A percentile compares a stretch with the other conserved stretches of the same genome.
phyloP scores from a whole-genome alignment of 352 stramenopile species.

The Thalassiosira exigua region DNA sequence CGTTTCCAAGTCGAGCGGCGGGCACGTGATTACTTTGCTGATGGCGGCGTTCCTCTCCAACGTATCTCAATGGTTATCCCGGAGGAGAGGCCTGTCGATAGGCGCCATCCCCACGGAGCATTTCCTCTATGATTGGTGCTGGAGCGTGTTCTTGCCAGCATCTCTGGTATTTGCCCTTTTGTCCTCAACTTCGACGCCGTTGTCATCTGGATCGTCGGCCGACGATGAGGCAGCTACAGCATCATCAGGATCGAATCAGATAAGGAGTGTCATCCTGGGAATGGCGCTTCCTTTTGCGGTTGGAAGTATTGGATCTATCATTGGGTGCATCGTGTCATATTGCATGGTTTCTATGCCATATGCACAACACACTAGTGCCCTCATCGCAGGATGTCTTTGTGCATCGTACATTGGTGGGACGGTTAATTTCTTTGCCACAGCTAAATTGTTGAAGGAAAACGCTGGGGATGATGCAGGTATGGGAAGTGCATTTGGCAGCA shows the following conservation, averaged over 20 bases:
- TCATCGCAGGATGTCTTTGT: slow-evolving; percentile 59
- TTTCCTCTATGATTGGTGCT: slow-evolving; percentile 75
- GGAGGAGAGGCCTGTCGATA: neutral
- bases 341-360: slow-evolving; percentile 36
- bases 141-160: slow-evolving; percentile 71
- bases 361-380: neutral
- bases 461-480: slow-evolving; percentile 2
- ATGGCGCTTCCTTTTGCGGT: slow-evolving; percentile 70
- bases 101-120: slow-evolving; percentile 42
- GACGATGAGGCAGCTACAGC: slow-evolving; percentile 4
- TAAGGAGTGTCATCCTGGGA: slow-evolving; percentile 28
- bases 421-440: slow-evolving; percentile 79
- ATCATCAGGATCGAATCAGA: neutral
- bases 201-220: slow-evolving; percentile 1
- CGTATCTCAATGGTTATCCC: neutral
- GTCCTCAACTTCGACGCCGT: neutral
- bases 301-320: slow-evolving; percentile 61
- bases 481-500: slow-evolving; percentile 55
- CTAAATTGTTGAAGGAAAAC: slow-evolving; percentile 38
- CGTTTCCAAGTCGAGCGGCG: slow-evolving; percentile 2
- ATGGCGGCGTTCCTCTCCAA: slow-evolving; percentile 13
- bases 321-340: slow-evolving; percentile 61
- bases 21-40: slow-evolving; percentile 12
- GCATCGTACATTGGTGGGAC: slow-evolving; percentile 78
- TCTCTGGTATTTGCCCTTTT: slow-evolving; percentile 73